Percentiles rank a stretch among this genome's conserved stretches.
Evolutionary conservation across 1,284 basidiomycete species (phyloP).

Genomic region (Boletellus dicymbophilus): DNA sequence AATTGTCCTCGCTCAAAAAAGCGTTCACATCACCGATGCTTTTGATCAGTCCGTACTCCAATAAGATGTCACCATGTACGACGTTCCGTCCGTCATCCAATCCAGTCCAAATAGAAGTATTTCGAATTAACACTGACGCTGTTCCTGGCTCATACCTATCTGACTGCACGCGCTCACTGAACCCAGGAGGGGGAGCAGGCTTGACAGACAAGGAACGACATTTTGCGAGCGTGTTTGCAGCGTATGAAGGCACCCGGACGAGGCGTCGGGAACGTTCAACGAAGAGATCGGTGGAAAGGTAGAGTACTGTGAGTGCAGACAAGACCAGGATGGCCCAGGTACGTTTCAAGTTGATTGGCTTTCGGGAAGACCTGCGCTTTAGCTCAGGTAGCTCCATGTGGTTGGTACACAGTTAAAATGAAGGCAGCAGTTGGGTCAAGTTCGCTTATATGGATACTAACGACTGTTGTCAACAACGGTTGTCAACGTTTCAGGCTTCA

Average conservation of each 20-base stretch:
- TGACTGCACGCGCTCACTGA: conserved; percentile 53
- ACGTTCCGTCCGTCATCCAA: conserved; percentile 59
- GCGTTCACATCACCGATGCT: conserved; percentile 40
- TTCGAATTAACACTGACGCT: conserved; percentile 59
- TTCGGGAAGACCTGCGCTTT: too few relatives aligned
- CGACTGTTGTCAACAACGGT: too few relatives aligned
- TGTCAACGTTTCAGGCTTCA: not conserved
- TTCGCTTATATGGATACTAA: too few relatives aligned
- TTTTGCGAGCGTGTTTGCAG: conserved; percentile 19
- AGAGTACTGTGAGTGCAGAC: conserved; percentile 17
- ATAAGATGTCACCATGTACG: conserved; percentile 55
- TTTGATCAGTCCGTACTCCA: conserved; percentile 56
- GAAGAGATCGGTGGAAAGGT: conserved; percentile 12
- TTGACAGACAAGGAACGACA: conserved; percentile 28
- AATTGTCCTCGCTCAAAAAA: not conserved
- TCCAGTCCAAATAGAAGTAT: conserved; percentile 86
- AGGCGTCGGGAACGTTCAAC: not conserved
- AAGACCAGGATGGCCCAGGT: conserved; percentile 16
- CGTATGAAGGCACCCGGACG: conserved; percentile 21
- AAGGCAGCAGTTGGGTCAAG: not conserved
- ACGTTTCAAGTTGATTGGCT: conserved; percentile 4
- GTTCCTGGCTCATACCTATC: conserved; percentile 72
- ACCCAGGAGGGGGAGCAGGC: conserved; percentile 52
- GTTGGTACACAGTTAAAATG: too few relatives aligned
- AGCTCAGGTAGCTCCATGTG: too few relatives aligned